Evolutionary conservation across 1,284 basidiomycete genomes (phyloP), one percentile per base, ranked within the genome.

Genomic region (Puccinia triticina): DNA sequence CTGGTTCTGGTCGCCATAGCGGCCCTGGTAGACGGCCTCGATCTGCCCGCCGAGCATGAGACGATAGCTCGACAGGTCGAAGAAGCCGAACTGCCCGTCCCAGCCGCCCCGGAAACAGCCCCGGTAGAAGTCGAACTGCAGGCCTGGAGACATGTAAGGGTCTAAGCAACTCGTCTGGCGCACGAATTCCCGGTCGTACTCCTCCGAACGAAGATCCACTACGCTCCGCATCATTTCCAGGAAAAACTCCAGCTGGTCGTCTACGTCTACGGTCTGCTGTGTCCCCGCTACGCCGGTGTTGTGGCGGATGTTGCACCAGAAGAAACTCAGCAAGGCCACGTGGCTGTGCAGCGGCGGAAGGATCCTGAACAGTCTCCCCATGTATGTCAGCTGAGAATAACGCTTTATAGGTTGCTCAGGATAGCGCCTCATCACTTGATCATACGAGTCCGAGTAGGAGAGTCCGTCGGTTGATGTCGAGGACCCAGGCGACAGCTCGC

Each of bases 1-100:
- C 79, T 86, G 86, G n/a, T 85, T 85, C 77, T 86, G 86, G 77
- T 86, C 86, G 7, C 86, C 86, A 77, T 86, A 86, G 11, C 84
- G 85, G 0, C 86, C 86, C 69, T 86, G 85, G 77, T 86, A 86
- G 48, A 86, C 72, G 69, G 84, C 84, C 34, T 84, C 71, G 84
- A 86, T 85, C 14, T 84, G 76, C 4, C 86, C 86, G 7, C 84
- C 84, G 0, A 86, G 84, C 86, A 86, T 86, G 53, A 85, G 85
- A 29, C 86, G 83, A 57, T 86, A 86, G 26, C 83, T 83, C 66
- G 86, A 85, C 67, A 86, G 86, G 82, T 86, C 85, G 73, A 86
- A 86, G 75, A 86, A 86, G 71, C 83, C 83, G 50, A 86, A 86
- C 16, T 85, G 77, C 2, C 86, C 86, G 50, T 86, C 86, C 86